Conservation (phyloP, 2,329 filamentous ascomycete species). For the Fusarium pseudonygamai region DNA sequence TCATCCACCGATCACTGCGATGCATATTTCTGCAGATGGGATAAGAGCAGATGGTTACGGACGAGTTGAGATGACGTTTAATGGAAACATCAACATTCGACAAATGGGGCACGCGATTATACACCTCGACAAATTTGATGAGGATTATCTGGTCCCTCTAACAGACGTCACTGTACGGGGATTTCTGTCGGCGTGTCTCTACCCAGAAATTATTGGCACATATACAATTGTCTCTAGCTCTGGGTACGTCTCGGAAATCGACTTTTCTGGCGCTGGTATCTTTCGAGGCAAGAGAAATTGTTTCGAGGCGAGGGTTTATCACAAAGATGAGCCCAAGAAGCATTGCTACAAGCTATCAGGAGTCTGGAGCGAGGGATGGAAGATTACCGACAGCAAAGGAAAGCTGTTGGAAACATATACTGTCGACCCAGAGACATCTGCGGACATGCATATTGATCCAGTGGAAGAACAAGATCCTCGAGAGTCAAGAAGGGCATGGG, state of each 20-base stretch:
- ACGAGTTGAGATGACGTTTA: conserved; percentile 62
- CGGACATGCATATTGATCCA: conserved; percentile 9
- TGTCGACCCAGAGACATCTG: conserved; percentile 46
- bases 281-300: conserved; percentile 51
- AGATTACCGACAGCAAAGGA: conserved; percentile 45
- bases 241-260: conserved; percentile 57
- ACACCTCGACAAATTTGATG: conserved; percentile 59
- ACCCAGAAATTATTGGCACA: conserved; percentile 58
- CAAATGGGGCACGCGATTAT: conserved; percentile 61
- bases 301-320: conserved; percentile 56
- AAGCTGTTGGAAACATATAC: conserved; percentile 49
- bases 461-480: conserved; percentile 79
- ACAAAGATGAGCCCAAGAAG: conserved; percentile 45
- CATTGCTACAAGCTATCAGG: conserved; percentile 23
- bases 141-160: conserved; percentile 60
- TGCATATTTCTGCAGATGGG: conserved; percentile 56
- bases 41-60: conserved; percentile 62
- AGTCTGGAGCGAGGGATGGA: conserved; percentile 38
- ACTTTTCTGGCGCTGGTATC: conserved; percentile 58
- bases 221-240: conserved; percentile 57
- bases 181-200: conserved; percentile 57
- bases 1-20: conserved; percentile 63
- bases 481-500: conserved; percentile 84
- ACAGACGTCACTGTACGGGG: conserved; percentile 60
- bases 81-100: conserved; percentile 58